phyloP scores from a whole-genome alignment of 2,329 filamentous ascomycete genomes.

The Ascocoryne sarcoides region DNA sequence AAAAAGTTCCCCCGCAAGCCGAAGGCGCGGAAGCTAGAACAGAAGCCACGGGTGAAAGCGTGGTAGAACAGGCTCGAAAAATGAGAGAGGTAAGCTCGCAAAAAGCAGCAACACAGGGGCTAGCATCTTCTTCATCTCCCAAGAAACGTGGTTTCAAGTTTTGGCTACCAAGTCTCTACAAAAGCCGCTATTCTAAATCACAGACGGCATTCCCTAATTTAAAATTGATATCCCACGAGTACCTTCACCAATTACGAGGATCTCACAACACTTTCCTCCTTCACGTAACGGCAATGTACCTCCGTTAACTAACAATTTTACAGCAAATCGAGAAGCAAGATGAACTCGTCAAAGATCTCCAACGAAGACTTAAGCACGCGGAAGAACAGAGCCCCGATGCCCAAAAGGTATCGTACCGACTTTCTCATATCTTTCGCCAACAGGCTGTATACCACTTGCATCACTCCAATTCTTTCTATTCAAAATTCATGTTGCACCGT shows the following conservation, averaged over 20 bases:
- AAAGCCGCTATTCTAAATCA: too few species aligned
- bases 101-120: neutral
- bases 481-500: conserved; percentile 2
- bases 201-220: too few species aligned
- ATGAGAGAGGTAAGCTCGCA: conserved; percentile 43
- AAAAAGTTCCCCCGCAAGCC: too few species aligned
- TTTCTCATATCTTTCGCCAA: conserved; percentile 8
- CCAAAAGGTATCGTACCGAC: conserved; percentile 24
- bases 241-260: neutral
- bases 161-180: neutral
- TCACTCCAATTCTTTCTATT: neutral
- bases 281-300: too few species aligned
- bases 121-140: neutral
- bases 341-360: conserved; percentile 21
- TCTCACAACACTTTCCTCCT: neutral
- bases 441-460: neutral
- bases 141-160: neutral
- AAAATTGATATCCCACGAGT: neutral
- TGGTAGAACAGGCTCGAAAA: conserved; percentile 2
- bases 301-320: conserved; percentile 18
- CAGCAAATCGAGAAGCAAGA: conserved; percentile 25
- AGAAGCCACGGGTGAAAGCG: neutral
- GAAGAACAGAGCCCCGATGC: conserved; percentile 22
- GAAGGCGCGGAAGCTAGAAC: conserved; percentile 35
- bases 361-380: conserved; percentile 20